These are phyloP conservation scores for Pueraria montana DNA, from an alignment of 306 rosid genomes.

Conservation along the genomic window DNA sequence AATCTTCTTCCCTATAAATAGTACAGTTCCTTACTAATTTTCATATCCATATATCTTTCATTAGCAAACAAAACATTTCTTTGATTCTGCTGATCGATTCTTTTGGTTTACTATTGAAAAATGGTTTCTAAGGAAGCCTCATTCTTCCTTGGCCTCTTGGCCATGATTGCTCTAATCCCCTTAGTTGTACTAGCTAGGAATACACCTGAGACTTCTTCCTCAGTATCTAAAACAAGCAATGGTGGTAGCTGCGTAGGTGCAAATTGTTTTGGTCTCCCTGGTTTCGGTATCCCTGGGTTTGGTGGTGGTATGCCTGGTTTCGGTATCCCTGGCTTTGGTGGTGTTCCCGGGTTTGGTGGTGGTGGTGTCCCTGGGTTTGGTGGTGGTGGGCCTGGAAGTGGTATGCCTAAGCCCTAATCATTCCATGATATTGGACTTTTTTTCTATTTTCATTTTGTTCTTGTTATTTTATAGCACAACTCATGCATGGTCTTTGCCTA, in stretches of 20 bases:
- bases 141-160: not conserved
- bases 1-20: not conserved
- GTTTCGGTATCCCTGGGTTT: not conserved
- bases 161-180: not conserved
- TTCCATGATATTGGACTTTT: not conserved
- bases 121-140: not conserved
- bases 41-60: not conserved
- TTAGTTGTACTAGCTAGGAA: not conserved
- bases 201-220: not conserved
- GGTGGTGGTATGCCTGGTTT: not conserved
- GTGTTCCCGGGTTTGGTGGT: not conserved
- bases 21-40: not conserved
- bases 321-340: not conserved
- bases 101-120: not conserved
- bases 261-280: not conserved
- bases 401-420: not conserved
- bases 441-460: not conserved
- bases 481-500: not conserved
- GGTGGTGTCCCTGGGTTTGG: not conserved
- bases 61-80: not conserved
- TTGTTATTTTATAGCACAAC: not conserved
- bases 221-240: not conserved
- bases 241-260: not conserved
- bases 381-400: not conserved
- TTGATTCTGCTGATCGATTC: not conserved